phyloP scores from a whole-genome alignment of 805 yeast genomes.

The Candida vartiovaarae region DNA sequence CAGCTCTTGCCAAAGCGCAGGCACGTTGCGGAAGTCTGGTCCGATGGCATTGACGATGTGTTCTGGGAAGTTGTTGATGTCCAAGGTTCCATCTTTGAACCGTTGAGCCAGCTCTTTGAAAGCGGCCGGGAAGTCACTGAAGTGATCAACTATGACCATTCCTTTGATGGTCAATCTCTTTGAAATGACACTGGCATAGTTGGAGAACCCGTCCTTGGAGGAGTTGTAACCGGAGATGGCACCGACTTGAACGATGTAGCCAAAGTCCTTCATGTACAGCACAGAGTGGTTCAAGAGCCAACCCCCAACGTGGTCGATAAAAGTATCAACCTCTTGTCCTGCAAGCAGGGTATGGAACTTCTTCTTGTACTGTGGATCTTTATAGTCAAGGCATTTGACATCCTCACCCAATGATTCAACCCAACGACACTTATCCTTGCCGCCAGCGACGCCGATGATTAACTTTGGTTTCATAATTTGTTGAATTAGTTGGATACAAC shows the following conservation, averaged over 20 bases:
- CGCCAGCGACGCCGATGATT: slow-evolving; percentile 57
- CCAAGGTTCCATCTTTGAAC: slow-evolving; percentile 34
- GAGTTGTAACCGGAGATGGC: slow-evolving; percentile 51
- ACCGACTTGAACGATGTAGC: slow-evolving; percentile 50
- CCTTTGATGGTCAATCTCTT: slow-evolving; percentile 47
- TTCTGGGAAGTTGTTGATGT: slow-evolving; percentile 26
- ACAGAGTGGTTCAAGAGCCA: slow-evolving; percentile 41
- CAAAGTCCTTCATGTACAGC: slow-evolving; percentile 28
- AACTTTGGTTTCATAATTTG: slow-evolving; percentile 41
- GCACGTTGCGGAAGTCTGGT: slow-evolving; percentile 35
- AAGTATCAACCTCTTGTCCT: slow-evolving; percentile 41
- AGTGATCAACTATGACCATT: slow-evolving; percentile 40
- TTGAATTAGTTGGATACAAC: slow-evolving; percentile 49
- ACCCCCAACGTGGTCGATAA: slow-evolving; percentile 61
- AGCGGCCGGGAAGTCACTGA: slow-evolving; percentile 31
- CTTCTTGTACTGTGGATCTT: slow-evolving; percentile 29
- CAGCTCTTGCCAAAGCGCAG: slow-evolving; percentile 37
- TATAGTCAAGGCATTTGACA: slow-evolving; percentile 45
- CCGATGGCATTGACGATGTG: slow-evolving; percentile 33
- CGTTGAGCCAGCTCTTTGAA: slow-evolving; percentile 27
- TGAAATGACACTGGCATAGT: slow-evolving; percentile 36
- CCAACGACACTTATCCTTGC: slow-evolving; percentile 43
- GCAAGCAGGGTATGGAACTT: slow-evolving; percentile 34
- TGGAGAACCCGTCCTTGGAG: slow-evolving; percentile 11
- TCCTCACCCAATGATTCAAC: slow-evolving; percentile 49